Evolutionary conservation across 306 rosid genomes (phyloP).

Genomic region (Vigna trinervia): DNA sequence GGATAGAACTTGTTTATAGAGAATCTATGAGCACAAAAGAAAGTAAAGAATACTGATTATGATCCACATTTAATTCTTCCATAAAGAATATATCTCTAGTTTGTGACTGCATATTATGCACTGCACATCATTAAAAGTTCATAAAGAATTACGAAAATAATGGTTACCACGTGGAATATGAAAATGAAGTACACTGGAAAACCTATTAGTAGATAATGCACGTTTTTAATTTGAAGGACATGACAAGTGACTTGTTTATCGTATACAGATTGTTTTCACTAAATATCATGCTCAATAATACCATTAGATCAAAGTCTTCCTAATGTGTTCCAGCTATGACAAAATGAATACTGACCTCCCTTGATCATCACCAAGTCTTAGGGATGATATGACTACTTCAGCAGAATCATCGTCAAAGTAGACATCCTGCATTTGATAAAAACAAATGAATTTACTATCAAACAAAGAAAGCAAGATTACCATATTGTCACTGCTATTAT

Average conservation of each 20-base stretch:
- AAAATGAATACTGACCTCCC: conserved; percentile 78
- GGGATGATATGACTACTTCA: conserved; percentile 94
- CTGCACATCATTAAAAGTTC: background rate
- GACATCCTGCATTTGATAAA: conserved; percentile 67
- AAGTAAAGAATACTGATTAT: conserved; percentile 3
- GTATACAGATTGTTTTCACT: background rate
- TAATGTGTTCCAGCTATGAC: conserved; percentile 5
- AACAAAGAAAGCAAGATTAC: conserved; percentile 4
- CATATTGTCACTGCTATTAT: background rate
- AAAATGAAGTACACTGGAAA: conserved; percentile 5
- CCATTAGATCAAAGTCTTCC: background rate
- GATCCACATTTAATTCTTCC: background rate
- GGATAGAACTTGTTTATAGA: background rate
- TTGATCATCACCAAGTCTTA: conserved; percentile 93
- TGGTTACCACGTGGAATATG: conserved; percentile 1
- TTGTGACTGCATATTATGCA: background rate
- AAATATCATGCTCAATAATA: background rate
- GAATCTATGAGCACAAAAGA: background rate
- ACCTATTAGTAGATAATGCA: background rate
- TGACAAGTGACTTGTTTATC: background rate
- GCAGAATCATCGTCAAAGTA: conserved; percentile 98
- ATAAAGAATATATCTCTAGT: background rate
- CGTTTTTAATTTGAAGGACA: background rate
- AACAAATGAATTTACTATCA: conserved; percentile 21
- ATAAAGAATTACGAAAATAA: background rate